Evolutionary conservation across 1,139 yeast genomes (phyloP).

Genomic region (Debaryomyces psychrophilus): DNA sequence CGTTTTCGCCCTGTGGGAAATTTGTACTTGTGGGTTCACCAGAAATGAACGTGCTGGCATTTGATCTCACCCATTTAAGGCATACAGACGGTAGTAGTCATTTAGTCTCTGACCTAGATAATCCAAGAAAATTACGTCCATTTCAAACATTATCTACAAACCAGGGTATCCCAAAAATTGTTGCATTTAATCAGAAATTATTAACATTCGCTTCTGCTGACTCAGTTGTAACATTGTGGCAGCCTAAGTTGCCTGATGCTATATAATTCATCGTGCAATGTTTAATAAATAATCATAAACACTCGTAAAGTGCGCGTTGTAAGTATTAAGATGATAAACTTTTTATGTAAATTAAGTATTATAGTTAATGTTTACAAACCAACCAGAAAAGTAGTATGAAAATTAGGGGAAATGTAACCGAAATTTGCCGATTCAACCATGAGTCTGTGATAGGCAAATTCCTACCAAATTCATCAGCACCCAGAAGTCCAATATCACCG

Average conservation of each 20-base stretch:
- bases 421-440: background rate
- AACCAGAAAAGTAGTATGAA: background rate
- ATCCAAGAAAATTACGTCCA: conserved; percentile 29
- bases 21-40: conserved; percentile 68
- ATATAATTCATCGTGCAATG: background rate
- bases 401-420: background rate
- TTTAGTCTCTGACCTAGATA: conserved; percentile 20
- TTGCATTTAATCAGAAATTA: conserved; percentile 77
- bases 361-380: background rate
- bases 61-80: conserved; percentile 56
- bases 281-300: background rate
- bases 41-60: conserved; percentile 58
- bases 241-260: conserved; percentile 22
- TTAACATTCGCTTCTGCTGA: conserved; percentile 85
- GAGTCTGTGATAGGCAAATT: background rate
- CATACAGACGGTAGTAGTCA: conserved; percentile 29
- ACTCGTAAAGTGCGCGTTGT: background rate
- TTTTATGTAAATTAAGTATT: background rate
- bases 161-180: conserved; percentile 56
- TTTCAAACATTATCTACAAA: conserved; percentile 27
- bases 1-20: conserved; percentile 83
- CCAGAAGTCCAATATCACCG: background rate
- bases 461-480: background rate
- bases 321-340: background rate
- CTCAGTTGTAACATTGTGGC: conserved; percentile 49